Evolutionary conservation across 192 early-diverging fungal genomes (phyloP), one percentile per base, ranked within the genome.

Genomic region (Glomus cerebriforme): DNA sequence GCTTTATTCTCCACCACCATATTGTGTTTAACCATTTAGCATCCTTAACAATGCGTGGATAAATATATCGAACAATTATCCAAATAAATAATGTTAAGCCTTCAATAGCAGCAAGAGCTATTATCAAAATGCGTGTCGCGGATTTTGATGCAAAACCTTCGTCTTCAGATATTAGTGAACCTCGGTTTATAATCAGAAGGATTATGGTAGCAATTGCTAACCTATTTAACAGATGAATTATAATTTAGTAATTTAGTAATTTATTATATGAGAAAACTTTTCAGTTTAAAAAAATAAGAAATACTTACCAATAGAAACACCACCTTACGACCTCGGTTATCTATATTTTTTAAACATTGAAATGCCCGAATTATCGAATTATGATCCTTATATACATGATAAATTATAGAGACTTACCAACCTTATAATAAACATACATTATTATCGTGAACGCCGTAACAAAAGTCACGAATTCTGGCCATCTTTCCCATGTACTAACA

Each of bases 231-330:
- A 8, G 12, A 34, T 22, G 22, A 54, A 74, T 58, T 34, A 35
- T 54, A 22, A 45, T 10, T 29, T 31, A 27, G 10, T 0, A n/a
- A n/a, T n/a, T n/a, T n/a, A n/a, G n/a, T n/a, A 63, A 58, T 35
- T 7, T 9, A n/a, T 7, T 27, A 35, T 24, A 67, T 2, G 6
- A 24, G 31, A 29, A 10, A 71, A 75, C 2, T 59, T 75, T 70
- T 24, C 6, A 24, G 19, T 19, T 24, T 13, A 19, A 58, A 64
- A 59, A 24, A 62, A 59, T 7, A 22, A 19, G 10, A 2, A 39
- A 24, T 27, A 39, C 39, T 68, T 77, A 82, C 84, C 84, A 85
- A 49, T 85, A 85, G 58, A 85, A 85, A 34, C 84, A 85, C 84
- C 81, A 85, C 12, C 81, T 81, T 35, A 85, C 76, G 24, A 85